Evolutionary conservation across 225 moss, liverwort and hornwort species (phyloP).

Genomic region (Pleurozium schreberi): DNA sequence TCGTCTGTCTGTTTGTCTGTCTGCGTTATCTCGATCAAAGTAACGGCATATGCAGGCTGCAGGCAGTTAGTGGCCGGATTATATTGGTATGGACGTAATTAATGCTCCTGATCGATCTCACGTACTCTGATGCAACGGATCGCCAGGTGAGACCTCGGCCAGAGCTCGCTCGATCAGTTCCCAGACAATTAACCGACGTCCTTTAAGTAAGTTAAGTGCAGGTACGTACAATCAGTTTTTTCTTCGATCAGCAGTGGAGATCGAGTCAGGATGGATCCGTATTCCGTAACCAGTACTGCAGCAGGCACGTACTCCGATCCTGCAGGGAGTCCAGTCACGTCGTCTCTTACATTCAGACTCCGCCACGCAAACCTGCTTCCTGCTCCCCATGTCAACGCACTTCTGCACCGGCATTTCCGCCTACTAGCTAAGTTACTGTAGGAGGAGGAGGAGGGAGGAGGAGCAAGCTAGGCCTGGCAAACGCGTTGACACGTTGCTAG

Average conservation of each 20-base stretch:
- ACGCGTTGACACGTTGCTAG: not conserved
- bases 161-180: not conserved
- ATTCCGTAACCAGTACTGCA: not conserved
- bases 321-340: not conserved
- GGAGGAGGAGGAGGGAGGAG: too few relatives aligned
- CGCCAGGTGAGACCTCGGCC: not conserved
- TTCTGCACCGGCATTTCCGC: not conserved
- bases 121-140: not conserved
- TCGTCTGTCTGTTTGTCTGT: not conserved
- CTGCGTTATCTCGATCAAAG: not conserved
- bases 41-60: not conserved
- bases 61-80: not conserved
- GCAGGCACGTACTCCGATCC: not conserved
- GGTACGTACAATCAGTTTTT: not conserved
- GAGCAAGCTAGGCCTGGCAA: not conserved
- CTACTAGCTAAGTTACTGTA: too few relatives aligned
- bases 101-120: not conserved
- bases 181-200: not conserved
- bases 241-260: not conserved
- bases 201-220: too few relatives aligned
- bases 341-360: not conserved
- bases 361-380: not conserved
- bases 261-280: too few relatives aligned
- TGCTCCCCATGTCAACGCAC: not conserved
- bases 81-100: not conserved